Evolutionary conservation across 83 land plant species (phyloP).

Genomic region (Picea mariana): DNA sequence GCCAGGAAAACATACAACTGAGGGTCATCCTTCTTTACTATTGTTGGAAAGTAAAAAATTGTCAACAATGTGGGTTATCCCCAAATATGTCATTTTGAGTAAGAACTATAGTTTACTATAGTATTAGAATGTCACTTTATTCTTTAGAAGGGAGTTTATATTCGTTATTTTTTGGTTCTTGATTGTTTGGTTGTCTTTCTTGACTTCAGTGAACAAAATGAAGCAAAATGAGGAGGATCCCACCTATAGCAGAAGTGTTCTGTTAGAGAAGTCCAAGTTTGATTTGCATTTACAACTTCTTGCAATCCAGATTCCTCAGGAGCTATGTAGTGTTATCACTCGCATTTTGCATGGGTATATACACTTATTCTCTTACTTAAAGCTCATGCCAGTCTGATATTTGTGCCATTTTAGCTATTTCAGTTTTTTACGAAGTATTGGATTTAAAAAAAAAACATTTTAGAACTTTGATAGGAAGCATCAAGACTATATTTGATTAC

Average conservation of each 20-base stretch:
- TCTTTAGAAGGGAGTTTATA: no score
- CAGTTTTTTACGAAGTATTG: neutral
- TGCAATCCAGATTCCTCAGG: conserved; percentile 4
- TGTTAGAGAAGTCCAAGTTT: conserved; percentile 6
- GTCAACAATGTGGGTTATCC: no score
- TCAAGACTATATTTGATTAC: neutral
- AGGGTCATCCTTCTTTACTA: no score
- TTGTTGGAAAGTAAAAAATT: no score
- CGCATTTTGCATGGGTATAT: conserved; percentile 6
- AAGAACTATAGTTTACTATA: no score
- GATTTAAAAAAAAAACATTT: neutral
- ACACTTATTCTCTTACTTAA: neutral
- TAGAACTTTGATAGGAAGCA: no score
- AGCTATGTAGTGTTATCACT: neutral
- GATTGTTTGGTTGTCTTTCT: neutral
- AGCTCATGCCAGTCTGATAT: neutral
- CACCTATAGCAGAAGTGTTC: neutral
- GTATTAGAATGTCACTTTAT: no score
- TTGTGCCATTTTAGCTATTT: neutral
- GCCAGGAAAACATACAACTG: no score
- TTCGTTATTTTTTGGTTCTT: neutral
- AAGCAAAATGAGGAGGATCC: neutral
- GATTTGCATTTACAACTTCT: conserved; percentile 6
- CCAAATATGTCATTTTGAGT: no score
- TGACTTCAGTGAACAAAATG: neutral